Base-by-base conservation (phyloP, 495 filamentous ascomycete genomes). In the Penicillium riverlandense region DNA sequence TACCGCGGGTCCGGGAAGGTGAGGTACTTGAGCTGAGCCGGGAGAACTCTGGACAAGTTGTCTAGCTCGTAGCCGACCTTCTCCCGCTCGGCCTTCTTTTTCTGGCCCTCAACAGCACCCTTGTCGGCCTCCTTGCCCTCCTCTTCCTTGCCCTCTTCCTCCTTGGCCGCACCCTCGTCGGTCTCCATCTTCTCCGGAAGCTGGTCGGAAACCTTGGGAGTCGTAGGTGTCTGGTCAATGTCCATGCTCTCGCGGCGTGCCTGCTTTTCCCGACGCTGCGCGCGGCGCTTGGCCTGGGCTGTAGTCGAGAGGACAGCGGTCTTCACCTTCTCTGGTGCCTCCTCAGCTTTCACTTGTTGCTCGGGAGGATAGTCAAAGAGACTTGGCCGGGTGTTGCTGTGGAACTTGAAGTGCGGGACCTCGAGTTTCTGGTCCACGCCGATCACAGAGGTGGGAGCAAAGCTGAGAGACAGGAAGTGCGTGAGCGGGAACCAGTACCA, bases 401-500 rank as follows among this genome's bases (percentile, higher is more conserved):
- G 82, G 72, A 95, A 89, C 63, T 92, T 95, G 83, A 97, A 90
- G 60, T 78, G 82, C n/a, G 94, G 90, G 32, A 96, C 84, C 49
- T 96, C 89, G 4, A 99, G 76, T 55, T 95, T 86, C 59, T 91
- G 82, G 61, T 97, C 90, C 14, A 99, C 80, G 38, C 84, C 91
- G 45, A 96, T 95, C 55, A 99, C 86, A 1, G 90, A 85, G 8
- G 94, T 97, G 0, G 94, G 94, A 7, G 85, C 84, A 61, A 97
- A 96, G 58, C 85, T 88, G 48, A 97, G 74, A 0, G 90, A 91
- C 14, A 99, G 67, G 80, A 99, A 99, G 65, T 97, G 94, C 16
- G 92, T 95, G 53, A 96, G 81, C 38, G 94, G 94, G 80, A 99
- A 99, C 94, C 94, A 99, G 69, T 99, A 99, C 94, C 94, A 99